Conservation (phyloP, 306 rosid genomes). For the Styphnolobium japonicum region DNA sequence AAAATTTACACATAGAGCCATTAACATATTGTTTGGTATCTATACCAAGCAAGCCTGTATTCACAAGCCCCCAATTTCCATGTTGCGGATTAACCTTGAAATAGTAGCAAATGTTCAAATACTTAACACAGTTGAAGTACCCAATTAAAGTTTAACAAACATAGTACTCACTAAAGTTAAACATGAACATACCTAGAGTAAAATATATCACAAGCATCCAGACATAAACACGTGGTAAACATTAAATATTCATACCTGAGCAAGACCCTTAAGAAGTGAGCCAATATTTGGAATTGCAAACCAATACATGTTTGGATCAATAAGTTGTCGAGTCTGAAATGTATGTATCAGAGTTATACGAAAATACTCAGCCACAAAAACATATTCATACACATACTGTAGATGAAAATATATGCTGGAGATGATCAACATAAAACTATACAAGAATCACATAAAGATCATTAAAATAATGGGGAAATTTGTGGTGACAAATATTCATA, state of each 20-base stretch:
- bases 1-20: not conserved
- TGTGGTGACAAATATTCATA: conserved; percentile 1
- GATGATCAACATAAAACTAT: conserved; percentile 9
- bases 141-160: not conserved
- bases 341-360: conserved; percentile 19
- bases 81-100: conserved; percentile 1
- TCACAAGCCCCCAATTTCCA: not conserved
- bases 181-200: not conserved
- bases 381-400: not conserved
- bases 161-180: not conserved
- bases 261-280: conserved; percentile 73
- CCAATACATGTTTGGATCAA: conserved; percentile 85
- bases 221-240: not conserved
- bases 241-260: conserved; percentile 61
- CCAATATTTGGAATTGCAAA: conserved; percentile 88
- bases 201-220: not conserved
- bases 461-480: not conserved
- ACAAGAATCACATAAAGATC: not conserved
- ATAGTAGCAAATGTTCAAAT: not conserved
- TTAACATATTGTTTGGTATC: not conserved
- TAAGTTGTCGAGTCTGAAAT: conserved; percentile 81
- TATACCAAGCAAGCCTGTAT: not conserved
- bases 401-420: conserved; percentile 3
- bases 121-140: not conserved
- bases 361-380: not conserved